Evolutionary conservation across 345 rosid genomes (phyloP).

Genomic region (Salix arbutifolia): DNA sequence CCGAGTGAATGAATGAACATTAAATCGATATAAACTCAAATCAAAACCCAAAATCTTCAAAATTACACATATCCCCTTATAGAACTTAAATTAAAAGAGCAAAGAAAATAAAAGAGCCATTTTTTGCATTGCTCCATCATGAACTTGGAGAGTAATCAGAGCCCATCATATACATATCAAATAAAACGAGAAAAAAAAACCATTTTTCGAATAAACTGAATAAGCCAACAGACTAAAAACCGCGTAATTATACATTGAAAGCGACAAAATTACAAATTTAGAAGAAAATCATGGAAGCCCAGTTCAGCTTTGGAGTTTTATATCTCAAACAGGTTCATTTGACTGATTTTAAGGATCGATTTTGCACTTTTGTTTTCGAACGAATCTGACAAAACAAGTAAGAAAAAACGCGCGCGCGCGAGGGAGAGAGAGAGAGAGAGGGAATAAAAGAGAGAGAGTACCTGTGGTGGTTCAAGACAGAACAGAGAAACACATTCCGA

Average conservation of each 20-base stretch:
- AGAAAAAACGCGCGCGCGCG: not conserved
- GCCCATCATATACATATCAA: not conserved
- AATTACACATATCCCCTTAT: not conserved
- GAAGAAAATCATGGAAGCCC: not conserved
- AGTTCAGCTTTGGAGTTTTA: not conserved
- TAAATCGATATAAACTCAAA: not conserved
- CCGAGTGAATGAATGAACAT: not conserved
- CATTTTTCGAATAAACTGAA: not conserved
- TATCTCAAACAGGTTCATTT: too few relatives aligned
- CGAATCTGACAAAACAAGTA: not conserved
- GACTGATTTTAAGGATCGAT: too few relatives aligned
- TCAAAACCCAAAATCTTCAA: not conserved
- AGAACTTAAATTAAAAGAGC: not conserved
- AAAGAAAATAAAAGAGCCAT: not conserved
- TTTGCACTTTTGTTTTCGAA: too few relatives aligned
- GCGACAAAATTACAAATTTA: not conserved
- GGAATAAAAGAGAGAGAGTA: not conserved
- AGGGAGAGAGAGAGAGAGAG: too few relatives aligned
- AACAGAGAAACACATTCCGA: not conserved
- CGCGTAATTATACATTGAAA: not conserved
- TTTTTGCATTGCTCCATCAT: not conserved
- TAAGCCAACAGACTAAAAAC: not conserved
- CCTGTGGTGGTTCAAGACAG: slow-evolving; percentile 1
- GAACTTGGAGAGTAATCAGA: not conserved
- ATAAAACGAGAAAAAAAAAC: not conserved